Percentiles rank a stretch among this genome's conserved stretches.
Evolutionary conservation across 2,329 filamentous ascomycete species (phyloP).

Genomic region (Bipolaris bicolor): DNA sequence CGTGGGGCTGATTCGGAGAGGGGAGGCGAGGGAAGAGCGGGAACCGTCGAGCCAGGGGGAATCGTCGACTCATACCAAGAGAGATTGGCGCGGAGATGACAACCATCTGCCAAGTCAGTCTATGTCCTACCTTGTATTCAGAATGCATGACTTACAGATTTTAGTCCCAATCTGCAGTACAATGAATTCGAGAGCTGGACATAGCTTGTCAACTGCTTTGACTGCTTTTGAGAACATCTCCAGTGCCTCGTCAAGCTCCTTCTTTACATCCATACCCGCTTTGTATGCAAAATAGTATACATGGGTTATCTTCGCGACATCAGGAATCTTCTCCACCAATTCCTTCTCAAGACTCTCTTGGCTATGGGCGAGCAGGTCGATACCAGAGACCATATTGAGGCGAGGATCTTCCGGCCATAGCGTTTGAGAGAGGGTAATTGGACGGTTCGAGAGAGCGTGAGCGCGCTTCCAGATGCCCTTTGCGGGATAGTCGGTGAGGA

Average conservation of each 20-base stretch:
- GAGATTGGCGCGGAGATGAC: constrained; percentile 49
- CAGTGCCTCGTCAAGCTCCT: constrained; percentile 50
- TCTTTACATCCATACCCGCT: constrained; percentile 47
- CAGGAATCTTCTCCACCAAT: constrained; percentile 42
- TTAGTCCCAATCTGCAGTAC: constrained; percentile 42
- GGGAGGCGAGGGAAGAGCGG: constrained; percentile 9
- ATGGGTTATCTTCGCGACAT: constrained; percentile 51
- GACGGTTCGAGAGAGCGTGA: constrained; percentile 52
- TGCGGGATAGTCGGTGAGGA: constrained; percentile 48
- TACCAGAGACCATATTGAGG: constrained; percentile 51
- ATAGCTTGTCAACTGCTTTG: constrained; percentile 38
- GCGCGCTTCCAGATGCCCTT: constrained; percentile 44
- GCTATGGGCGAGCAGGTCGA: constrained; percentile 50
- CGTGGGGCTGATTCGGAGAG: constrained; percentile 18
- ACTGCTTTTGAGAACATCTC: constrained; percentile 51
- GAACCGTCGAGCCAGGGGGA: constrained; percentile 9
- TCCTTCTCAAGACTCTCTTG: constrained; percentile 49
- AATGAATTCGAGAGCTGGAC: constrained; percentile 32
- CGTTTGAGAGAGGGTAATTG: constrained; percentile 38
- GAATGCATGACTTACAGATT: constrained; percentile 38
- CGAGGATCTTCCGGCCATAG: constrained; percentile 51
- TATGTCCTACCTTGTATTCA: constrained; percentile 19
- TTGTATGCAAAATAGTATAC: constrained; percentile 56
- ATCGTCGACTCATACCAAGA: constrained; percentile 12
- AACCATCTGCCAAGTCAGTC: constrained; percentile 42